Evolutionary conservation across 1,284 basidiomycete species (phyloP).

Genomic region (Phellopilus nigrolimitatus): DNA sequence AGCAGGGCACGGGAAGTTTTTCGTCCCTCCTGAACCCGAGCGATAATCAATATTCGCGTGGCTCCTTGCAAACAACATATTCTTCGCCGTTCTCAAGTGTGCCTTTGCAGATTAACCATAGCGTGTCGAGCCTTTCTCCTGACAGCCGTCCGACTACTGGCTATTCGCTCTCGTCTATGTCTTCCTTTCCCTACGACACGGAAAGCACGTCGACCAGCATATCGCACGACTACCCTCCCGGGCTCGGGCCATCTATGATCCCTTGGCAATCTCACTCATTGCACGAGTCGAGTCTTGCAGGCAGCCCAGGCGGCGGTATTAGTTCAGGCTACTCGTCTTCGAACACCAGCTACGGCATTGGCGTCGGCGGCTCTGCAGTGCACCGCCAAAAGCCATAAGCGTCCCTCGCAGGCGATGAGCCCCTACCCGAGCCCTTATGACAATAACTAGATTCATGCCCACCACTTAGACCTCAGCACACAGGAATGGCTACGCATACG

Average conservation of each 20-base stretch:
- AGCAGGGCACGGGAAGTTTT: constrained; percentile 54
- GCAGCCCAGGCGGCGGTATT: constrained; percentile 34
- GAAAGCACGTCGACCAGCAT: constrained; percentile 36
- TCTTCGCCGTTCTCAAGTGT: constrained; percentile 56
- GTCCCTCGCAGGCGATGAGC: constrained; percentile 78
- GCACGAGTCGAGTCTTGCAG: constrained; percentile 44
- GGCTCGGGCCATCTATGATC: constrained; percentile 60
- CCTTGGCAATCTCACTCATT: constrained; percentile 51
- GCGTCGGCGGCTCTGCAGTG: constrained; percentile 27
- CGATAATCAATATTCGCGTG: constrained; percentile 51
- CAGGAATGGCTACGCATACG: no score
- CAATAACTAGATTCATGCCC: constrained; percentile 48
- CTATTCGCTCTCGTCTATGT: constrained; percentile 75
- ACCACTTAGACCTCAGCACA: constrained; percentile 24
- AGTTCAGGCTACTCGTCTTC: constrained; percentile 8
- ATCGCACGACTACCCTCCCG: constrained; percentile 53
- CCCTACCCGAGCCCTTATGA: constrained; percentile 79
- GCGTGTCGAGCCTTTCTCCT: constrained; percentile 67
- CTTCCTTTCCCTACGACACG: constrained; percentile 65
- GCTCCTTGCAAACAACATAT: constrained; percentile 66
- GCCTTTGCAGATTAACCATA: constrained; percentile 61
- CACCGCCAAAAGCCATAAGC: constrained; percentile 60
- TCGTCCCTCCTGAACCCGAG: constrained; percentile 76
- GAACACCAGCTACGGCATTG: neutral
- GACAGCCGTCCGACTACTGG: constrained; percentile 78